Evolutionary conservation across 2,329 filamentous ascomycete species (phyloP).

Genomic region (Fonsecaea erecta): DNA sequence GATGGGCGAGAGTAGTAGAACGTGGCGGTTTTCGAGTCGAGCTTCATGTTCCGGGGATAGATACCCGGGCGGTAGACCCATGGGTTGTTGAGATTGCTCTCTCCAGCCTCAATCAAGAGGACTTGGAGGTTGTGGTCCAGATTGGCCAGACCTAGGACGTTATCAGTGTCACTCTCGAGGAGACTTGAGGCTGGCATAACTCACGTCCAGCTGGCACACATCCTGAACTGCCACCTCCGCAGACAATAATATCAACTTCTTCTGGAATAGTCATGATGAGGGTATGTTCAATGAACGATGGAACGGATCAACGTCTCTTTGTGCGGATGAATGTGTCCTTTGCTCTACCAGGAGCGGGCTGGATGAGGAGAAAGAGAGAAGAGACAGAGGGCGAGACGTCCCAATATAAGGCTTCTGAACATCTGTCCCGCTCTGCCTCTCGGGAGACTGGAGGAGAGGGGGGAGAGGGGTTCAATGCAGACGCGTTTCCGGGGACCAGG

Average conservation of each 20-base stretch:
- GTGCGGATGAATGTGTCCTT: conserved; percentile 15
- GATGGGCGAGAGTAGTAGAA: conserved; percentile 80
- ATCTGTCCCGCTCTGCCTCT: conserved; percentile 24
- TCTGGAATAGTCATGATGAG: conserved; percentile 67
- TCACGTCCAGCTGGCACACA: conserved; percentile 48
- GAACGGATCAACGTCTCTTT: neutral
- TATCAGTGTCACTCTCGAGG: conserved; percentile 43
- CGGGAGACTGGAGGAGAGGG: conserved; percentile 26
- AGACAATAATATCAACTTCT: conserved; percentile 81
- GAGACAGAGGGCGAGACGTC: conserved; percentile 9
- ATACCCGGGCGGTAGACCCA: conserved; percentile 76
- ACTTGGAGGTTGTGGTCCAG: conserved; percentile 75
- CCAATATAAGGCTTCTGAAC: conserved; percentile 27
- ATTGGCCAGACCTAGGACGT: conserved; percentile 62
- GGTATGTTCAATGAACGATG: conserved; percentile 7
- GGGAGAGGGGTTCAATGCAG: conserved; percentile 27
- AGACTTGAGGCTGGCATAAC: neutral
- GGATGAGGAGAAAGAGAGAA: conserved; percentile 20
- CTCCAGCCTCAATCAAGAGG: conserved; percentile 71
- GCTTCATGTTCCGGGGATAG: conserved; percentile 77
- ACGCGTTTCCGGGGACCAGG: conserved; percentile 7
- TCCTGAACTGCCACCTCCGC: conserved; percentile 69
- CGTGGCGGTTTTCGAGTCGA: conserved; percentile 76
- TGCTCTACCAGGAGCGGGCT: conserved; percentile 39
- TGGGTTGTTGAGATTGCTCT: conserved; percentile 77